Percentiles rank a stretch among this genome's conserved stretches.
These are phyloP conservation scores for Emmonsiellopsis sp. DNA, from an alignment of 2,329 filamentous ascomycete genomes.

Conservation along the genomic window DNA sequence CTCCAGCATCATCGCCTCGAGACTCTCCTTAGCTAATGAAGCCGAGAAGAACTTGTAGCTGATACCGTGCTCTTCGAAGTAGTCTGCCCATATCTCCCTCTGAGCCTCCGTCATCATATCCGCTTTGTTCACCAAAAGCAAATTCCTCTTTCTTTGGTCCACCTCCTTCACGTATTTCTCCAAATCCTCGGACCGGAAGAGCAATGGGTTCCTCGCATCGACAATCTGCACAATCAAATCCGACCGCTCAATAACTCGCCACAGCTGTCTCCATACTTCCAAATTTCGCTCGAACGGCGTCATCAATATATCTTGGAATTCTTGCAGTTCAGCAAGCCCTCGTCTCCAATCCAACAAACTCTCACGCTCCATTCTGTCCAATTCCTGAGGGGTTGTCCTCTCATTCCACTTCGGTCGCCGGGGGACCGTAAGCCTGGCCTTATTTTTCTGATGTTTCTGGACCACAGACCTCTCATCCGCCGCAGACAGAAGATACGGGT, in stretches of 20 bases:
- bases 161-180: constrained; percentile 93
- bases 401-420: constrained; percentile 83
- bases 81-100: constrained; percentile 72
- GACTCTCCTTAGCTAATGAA: constrained; percentile 78
- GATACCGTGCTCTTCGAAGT: constrained; percentile 72
- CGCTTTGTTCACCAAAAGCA: constrained; percentile 94
- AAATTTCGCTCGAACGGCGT: constrained; percentile 96
- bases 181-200: constrained; percentile 90
- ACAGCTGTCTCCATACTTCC: constrained; percentile 95
- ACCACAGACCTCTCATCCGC: constrained; percentile 71
- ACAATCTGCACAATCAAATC: constrained; percentile 97
- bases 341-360: constrained; percentile 80
- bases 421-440: constrained; percentile 72
- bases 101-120: constrained; percentile 95
- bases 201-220: constrained; percentile 84
- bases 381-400: constrained; percentile 69
- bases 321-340: constrained; percentile 83
- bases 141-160: constrained; percentile 75
- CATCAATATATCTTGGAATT: constrained; percentile 90
- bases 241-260: constrained; percentile 94
- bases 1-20: constrained; percentile 58
- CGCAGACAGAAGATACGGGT: constrained; percentile 81
- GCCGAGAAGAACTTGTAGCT: constrained; percentile 96
- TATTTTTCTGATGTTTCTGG: constrained; percentile 76
- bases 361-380: constrained; percentile 71